Percentiles rank a stretch among this genome's conserved stretches.
Conservation (phyloP, 2,329 filamentous ascomycete genomes). For the Pyrenophora tritici-repentis region DNA sequence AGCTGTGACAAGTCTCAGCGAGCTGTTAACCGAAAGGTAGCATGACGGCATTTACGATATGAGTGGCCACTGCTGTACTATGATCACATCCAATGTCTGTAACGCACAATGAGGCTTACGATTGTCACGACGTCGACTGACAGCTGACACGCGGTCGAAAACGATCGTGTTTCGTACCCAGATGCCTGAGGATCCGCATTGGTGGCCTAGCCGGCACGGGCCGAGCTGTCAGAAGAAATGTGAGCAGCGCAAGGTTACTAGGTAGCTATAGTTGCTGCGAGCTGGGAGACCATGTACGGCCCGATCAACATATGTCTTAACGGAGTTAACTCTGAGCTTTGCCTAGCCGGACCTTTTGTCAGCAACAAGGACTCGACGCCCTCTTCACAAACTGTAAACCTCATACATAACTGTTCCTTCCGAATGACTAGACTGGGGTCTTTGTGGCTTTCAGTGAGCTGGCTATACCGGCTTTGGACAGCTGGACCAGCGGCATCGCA, state of each 20-base stretch:
- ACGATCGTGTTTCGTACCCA: constrained; percentile 12
- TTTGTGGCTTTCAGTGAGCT: not conserved
- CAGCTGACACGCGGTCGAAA: constrained; percentile 12
- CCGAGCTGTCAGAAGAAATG: constrained; percentile 28
- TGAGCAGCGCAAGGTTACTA: not conserved
- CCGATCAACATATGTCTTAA: constrained; percentile 8
- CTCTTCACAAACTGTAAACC: too few relatives aligned
- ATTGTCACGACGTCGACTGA: not conserved
- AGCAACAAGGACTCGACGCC: too few relatives aligned
- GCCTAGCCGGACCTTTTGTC: too few relatives aligned
- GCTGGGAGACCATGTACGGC: not conserved
- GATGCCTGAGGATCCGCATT: constrained; percentile 12
- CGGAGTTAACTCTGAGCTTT: not conserved
- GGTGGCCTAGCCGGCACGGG: constrained; percentile 28
- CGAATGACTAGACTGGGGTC: not conserved
- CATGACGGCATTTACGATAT: constrained; percentile 10
- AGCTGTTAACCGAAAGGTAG: not conserved
- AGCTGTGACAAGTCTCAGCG: constrained; percentile 1
- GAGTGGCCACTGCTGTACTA: constrained; percentile 1
- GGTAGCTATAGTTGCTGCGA: not conserved
- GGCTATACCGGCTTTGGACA: not conserved
- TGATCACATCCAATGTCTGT: not conserved
- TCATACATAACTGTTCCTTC: too few relatives aligned
- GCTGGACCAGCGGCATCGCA: not conserved
- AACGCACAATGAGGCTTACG: not conserved